phyloP scores from a whole-genome alignment of 225 moss, liverwort and hornwort genomes.

The Physcomitrium patens region DNA sequence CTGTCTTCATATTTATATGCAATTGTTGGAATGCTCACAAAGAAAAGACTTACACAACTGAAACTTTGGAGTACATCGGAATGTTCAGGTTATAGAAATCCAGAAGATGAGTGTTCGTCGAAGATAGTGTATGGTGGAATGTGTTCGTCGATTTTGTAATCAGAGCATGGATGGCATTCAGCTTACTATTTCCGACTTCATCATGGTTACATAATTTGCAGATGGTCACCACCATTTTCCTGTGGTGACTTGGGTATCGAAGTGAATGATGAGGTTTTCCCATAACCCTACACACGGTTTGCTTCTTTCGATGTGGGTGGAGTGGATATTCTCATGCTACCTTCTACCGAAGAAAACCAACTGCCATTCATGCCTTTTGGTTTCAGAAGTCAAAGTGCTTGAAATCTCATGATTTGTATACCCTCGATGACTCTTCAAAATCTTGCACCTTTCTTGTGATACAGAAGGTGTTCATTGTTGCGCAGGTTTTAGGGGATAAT shows the following conservation, averaged over 20 bases:
- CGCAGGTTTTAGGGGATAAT: conserved; percentile 86
- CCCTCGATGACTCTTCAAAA: not conserved
- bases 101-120: too few species aligned
- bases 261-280: conserved; percentile 89
- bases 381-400: not conserved
- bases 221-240: conserved; percentile 88
- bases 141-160: too few species aligned
- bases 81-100: conserved; percentile 1
- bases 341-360: conserved; percentile 7
- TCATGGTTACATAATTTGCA: conserved; percentile 45
- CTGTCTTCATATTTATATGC: not conserved
- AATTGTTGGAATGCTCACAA: not conserved
- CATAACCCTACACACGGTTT: conserved; percentile 86
- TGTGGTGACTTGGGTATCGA: conserved; percentile 92
- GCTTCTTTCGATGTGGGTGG: conserved; percentile 85
- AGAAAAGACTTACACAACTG: too few species aligned
- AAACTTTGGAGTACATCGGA: not conserved
- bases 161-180: too few species aligned
- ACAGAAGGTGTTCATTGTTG: not conserved
- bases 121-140: too few species aligned
- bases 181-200: not conserved
- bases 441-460: too few species aligned
- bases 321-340: conserved; percentile 45
- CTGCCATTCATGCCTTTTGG: not conserved
- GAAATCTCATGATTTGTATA: too few species aligned